These are phyloP conservation scores for Mucor circinelloides DNA, from an alignment of 371 early-diverging fungal species.

Conservation along the genomic window DNA sequence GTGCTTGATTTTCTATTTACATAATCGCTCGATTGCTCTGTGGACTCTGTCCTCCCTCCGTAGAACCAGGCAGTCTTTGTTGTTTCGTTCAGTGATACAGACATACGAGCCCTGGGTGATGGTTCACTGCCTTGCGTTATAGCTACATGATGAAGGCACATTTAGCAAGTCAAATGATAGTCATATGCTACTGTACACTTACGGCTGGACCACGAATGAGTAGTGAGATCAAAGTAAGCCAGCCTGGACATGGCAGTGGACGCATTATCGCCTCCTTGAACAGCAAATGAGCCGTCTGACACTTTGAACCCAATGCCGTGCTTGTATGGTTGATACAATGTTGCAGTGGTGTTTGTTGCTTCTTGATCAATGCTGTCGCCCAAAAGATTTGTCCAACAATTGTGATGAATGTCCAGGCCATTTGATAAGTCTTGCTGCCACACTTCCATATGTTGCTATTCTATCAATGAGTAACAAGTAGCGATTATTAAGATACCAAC, in stretches of 20 bases:
- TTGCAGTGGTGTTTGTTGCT: neutral
- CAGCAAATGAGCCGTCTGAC: conserved; percentile 12
- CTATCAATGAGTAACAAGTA: neutral
- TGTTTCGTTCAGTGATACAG: conserved; percentile 17
- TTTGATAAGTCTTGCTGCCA: conserved; percentile 34
- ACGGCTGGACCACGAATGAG: conserved; percentile 17
- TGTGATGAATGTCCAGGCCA: conserved; percentile 19
- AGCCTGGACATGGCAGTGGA: conserved; percentile 8
- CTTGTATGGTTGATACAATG: conserved; percentile 5
- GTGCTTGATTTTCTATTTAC: neutral
- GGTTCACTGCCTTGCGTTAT: conserved; percentile 9
- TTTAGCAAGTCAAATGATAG: neutral
- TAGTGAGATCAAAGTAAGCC: conserved; percentile 5
- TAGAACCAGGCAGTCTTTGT: conserved; percentile 19
- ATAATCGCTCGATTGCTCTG: conserved; percentile 3
- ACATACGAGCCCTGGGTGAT: conserved; percentile 19
- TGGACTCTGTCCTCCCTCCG: conserved; percentile 16
- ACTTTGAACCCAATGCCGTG: conserved; percentile 17
- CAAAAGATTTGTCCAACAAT: conserved; percentile 14
- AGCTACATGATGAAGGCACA: neutral
- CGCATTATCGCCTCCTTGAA: conserved; percentile 18
- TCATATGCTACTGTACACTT: neutral
- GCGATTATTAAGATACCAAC: neutral
- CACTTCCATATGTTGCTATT: conserved; percentile 26
- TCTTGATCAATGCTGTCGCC: neutral